These are phyloP conservation scores for Geoglossum glabrum DNA, from an alignment of 495 filamentous ascomycete genomes.

Conservation along the genomic window DNA sequence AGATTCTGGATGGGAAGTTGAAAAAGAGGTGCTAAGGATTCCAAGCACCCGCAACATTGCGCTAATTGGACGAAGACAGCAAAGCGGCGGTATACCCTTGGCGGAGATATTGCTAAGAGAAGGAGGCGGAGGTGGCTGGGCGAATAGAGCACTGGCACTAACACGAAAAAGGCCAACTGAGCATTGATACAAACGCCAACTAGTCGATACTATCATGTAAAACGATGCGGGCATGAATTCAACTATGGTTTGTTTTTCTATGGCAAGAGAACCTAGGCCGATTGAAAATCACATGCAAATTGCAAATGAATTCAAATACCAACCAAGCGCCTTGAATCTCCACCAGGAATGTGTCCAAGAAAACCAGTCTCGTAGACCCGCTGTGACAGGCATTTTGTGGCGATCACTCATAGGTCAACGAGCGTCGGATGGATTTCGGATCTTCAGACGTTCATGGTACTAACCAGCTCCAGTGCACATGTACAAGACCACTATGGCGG, in stretches of 20 bases:
- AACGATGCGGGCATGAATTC: too few relatives aligned
- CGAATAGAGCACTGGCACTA: not conserved
- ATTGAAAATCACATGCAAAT: not conserved
- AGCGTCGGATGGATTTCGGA: not conserved
- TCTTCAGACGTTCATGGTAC: not conserved
- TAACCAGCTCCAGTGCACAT: not conserved
- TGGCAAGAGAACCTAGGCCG: not conserved
- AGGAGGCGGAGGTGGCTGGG: not conserved
- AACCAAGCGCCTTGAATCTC: not conserved
- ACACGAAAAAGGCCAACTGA: not conserved
- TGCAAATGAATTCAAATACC: not conserved
- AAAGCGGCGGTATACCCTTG: not conserved
- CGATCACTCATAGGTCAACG: not conserved
- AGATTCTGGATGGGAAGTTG: constrained; percentile 53
- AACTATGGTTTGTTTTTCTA: too few relatives aligned
- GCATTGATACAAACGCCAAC: not conserved
- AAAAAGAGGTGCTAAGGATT: constrained; percentile 65
- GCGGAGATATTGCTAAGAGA: not conserved
- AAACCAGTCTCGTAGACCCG: not conserved
- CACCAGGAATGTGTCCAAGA: not conserved
- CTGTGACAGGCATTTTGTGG: not conserved
- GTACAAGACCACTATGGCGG: not conserved
- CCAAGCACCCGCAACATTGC: constrained; percentile 78
- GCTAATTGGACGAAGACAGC: constrained; percentile 35
- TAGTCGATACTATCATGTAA: not conserved